Evolutionary conservation across 1,139 yeast genomes (phyloP).

Genomic region (Geotrichum reessii): DNA sequence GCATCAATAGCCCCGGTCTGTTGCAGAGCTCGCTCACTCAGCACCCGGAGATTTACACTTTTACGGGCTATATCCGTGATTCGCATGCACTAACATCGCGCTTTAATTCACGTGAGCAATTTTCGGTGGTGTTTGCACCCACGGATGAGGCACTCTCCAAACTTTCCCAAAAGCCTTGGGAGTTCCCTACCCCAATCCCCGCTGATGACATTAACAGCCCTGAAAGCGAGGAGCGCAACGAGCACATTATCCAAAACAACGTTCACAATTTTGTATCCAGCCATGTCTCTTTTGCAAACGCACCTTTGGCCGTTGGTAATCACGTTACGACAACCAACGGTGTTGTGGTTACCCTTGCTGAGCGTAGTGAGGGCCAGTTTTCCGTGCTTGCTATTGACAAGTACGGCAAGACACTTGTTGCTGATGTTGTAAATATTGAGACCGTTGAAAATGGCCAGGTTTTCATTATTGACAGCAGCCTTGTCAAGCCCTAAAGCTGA

Average conservation of each 20-base stretch:
- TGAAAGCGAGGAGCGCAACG: constrained; percentile 25
- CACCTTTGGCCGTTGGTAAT: constrained; percentile 16
- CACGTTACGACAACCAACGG: constrained; percentile 22
- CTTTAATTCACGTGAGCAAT: constrained; percentile 28
- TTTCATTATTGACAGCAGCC: constrained; percentile 23
- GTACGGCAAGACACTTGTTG: constrained; percentile 18
- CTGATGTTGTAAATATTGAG: constrained; percentile 23
- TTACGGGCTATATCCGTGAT: constrained; percentile 33
- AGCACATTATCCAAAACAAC: constrained; percentile 28
- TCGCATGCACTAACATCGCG: constrained; percentile 27
- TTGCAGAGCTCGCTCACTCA: constrained; percentile 34
- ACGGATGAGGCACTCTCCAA: constrained; percentile 31
- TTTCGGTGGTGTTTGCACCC: constrained; percentile 36
- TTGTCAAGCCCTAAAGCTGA: constrained; percentile 19
- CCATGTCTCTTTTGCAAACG: constrained; percentile 29
- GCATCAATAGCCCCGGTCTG: constrained; percentile 28
- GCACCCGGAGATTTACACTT: constrained; percentile 32
- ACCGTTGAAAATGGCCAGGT: constrained; percentile 30
- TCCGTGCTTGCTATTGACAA: constrained; percentile 12
- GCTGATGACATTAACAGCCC: constrained; percentile 8
- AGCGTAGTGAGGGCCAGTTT: constrained; percentile 17
- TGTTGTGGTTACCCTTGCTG: constrained; percentile 17
- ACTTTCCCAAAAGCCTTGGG: constrained; percentile 36
- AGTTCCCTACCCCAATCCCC: constrained; percentile 30
- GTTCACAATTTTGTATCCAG: constrained; percentile 30